Evolutionary conservation across 331 rosid species (phyloP), one percentile per base, ranked within the genome.

Genomic region (Pyrus hybrid): DNA sequence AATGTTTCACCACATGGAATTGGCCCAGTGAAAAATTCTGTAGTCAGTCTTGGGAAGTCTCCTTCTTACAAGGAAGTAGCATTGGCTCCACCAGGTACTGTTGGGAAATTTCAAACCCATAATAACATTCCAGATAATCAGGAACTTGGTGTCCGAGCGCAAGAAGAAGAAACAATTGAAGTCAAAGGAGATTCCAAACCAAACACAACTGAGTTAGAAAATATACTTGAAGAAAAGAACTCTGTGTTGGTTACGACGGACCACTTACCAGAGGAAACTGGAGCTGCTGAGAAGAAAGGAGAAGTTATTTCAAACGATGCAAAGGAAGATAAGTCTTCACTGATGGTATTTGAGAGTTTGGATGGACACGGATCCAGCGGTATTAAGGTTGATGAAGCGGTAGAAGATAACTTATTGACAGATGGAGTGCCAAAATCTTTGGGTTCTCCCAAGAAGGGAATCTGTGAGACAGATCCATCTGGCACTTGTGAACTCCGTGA

Each of bases 51-150:
- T 65, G 99, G 99, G 69, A 95, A 95, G 78, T 92, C 97, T 81
- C 99, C 96, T 80, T 95, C 99, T 21, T 95, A 95, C 87, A 95
- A 89, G 90, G 99, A 95, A 88, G 99, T 95, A 70, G 99, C 99
- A 54, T 81, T 91, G 88, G 96, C 99, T 66, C 98, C 97, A 71
- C 99, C 98, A 33, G 99, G 99, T 77, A 85, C 88, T 53, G 88
- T 95, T 79, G 88, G 87, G 41, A 90, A 85, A 85, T 77, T 87
- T 64, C 98, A 89, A 80, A 87, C 88, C 68, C 90, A 84, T 71
- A 79, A 76, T 65, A 95, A 67, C 57, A 75, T 72, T 80, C 25
- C 83, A 67, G 83, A 71, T 79, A 64, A 76, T 58, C 64, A 53
- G 71, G 97, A 79, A 68, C 86, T 63, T 72, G 77, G 41, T 78